Conservation (phyloP, 2,329 filamentous ascomycete genomes). For the Sarocladium brachiariae region DNA sequence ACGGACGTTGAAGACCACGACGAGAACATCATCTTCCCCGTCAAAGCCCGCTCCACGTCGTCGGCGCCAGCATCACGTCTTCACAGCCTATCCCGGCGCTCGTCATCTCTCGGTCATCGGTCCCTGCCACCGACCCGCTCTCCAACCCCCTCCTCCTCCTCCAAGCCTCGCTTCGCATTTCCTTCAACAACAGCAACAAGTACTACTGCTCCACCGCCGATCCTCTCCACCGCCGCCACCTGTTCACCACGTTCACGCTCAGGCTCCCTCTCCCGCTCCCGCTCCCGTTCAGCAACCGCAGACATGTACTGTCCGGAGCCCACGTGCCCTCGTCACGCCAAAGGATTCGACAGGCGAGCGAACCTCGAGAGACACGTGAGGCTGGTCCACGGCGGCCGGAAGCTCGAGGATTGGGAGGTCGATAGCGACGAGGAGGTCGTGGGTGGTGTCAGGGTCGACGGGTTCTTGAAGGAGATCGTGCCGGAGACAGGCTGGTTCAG, state of each 20-base stretch:
- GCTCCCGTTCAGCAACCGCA: constrained; percentile 24
- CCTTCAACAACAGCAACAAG: neutral
- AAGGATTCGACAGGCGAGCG: constrained; percentile 27
- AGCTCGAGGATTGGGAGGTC: constrained; percentile 19
- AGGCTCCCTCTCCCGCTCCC: constrained; percentile 19
- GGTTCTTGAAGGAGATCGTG: constrained; percentile 54
- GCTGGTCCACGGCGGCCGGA: constrained; percentile 30
- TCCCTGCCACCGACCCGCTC: constrained; percentile 13
- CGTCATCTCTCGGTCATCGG: constrained; percentile 19
- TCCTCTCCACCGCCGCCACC: constrained; percentile 4
- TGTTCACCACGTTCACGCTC: constrained; percentile 11
- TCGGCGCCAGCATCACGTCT: neutral
- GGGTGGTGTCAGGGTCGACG: constrained; percentile 61
- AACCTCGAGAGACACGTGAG: constrained; percentile 33
- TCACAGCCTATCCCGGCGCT: constrained; percentile 20
- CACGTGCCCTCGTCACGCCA: constrained; percentile 28
- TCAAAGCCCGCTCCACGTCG: neutral
- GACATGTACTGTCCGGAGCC: constrained; percentile 30
- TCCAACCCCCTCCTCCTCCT: constrained; percentile 15
- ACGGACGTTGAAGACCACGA: constrained; percentile 19
- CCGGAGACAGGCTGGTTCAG: constrained; percentile 40
- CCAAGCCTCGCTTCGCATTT: neutral
- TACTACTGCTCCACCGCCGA: neutral
- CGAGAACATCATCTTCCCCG: constrained; percentile 10
- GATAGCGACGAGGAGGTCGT: constrained; percentile 46